phyloP scores from a whole-genome alignment of 345 rosid species.

The Gossypium stocksii region DNA sequence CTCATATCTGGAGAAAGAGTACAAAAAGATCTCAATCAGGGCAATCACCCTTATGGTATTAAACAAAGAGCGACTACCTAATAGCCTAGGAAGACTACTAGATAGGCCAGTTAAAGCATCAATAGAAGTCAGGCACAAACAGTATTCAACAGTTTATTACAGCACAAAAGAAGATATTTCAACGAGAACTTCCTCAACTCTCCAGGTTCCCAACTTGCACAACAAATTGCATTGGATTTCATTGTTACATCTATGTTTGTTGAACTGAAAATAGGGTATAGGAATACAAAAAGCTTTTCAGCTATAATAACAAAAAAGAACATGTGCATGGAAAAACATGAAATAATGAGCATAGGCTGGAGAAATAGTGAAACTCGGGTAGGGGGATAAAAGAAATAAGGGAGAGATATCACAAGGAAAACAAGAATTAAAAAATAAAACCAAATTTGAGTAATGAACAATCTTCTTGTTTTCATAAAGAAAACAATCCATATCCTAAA shows the following conservation, averaged over 20 bases:
- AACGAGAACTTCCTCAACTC: not conserved
- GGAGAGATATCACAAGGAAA: not conserved
- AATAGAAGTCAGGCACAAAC: not conserved
- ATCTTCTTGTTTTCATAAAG: not conserved
- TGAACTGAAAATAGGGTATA: not conserved
- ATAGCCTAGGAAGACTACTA: not conserved
- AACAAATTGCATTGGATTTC: not conserved
- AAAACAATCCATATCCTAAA: not conserved
- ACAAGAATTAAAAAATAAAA: not conserved
- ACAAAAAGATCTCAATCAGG: slow-evolving; percentile 9
- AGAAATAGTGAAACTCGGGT: not conserved
- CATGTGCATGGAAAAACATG: not conserved
- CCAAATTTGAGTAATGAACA: not conserved
- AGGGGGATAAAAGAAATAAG: not conserved
- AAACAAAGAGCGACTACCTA: not conserved
- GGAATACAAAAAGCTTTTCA: not conserved
- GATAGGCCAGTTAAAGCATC: not conserved
- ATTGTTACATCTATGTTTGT: not conserved
- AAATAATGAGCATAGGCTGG: not conserved
- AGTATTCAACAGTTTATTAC: not conserved
- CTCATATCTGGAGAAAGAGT: slow-evolving; percentile 59
- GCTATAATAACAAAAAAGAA: not conserved
- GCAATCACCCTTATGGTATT: not conserved
- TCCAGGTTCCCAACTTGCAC: not conserved
- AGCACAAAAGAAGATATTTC: not conserved